Base-by-base conservation (phyloP, 192 early-diverging fungal genomes). In the Entophlyctis luteolus region DNA sequence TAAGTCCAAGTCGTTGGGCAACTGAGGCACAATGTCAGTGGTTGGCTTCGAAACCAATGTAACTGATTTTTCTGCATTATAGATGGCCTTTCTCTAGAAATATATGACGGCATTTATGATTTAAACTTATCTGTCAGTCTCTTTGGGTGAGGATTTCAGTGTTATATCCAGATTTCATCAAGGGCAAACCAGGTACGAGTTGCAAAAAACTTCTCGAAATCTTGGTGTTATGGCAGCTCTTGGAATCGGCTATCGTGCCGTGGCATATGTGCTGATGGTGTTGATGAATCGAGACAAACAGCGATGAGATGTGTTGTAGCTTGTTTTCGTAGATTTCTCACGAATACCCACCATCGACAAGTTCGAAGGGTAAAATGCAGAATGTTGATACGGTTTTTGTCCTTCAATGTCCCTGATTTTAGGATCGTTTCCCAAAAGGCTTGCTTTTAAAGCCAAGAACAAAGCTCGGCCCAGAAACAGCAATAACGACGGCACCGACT, bases 181-280 rank as follows among this genome's bases (percentile, higher is more conserved):
- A 10, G 10, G 42, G n/a, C 42, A 12, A 12, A 10, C 55, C 23
- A 46, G 60, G 1, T 63, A 63, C 32, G 60, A 63, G 35, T 6
- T 79, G 2, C 49, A 75, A 10, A 31, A 59, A 10, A 47, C 59
- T 4, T 39, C 27, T 12, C 34, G 59, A 16, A 72, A 81, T 47
- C 27, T 79, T 14, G 45, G 29, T 6, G 60, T 72, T 37, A 79
- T 78, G 65, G 12, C 76, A 27, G 20, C 68, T 3, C 48, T 81
- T 32, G 80, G 75, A 4, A 33, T 67, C 12, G 58, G 31, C 6
- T 63, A 66, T 29, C 37, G 80, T 6, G 53, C 75, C 3, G 35
- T 81, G n/a, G 76, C 58, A n/a, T 81, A 55, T 42, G 25, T 66
- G 4, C 35, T 70, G 16, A 47, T 81, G 71, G 38, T 81, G 1